Evolutionary conservation across 768 basidiomycete genomes (phyloP), one percentile per base, ranked within the genome.

Genomic region (Holtermanniella nyarrowii): DNA sequence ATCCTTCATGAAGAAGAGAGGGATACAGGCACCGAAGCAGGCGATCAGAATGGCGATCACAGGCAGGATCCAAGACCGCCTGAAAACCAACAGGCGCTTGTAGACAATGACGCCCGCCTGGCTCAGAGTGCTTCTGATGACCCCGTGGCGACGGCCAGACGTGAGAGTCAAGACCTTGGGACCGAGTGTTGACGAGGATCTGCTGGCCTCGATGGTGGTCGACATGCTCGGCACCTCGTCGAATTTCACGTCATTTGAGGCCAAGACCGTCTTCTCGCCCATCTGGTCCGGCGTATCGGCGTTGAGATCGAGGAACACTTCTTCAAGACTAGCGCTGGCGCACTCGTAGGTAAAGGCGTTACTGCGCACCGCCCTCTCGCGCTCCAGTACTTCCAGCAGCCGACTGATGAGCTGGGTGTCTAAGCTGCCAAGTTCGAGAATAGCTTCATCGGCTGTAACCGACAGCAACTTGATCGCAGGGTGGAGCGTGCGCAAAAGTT

Each of bases 21-120:
- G 84, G 46, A 86, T 76, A 40, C 80, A 80, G 0, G 82, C 73
- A 4, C 81, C 86, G 5, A 78, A 78, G 39, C 85, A 74, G n/a
- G 71, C 73, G n/a, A 75, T 59, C 3, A 78, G 79, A 25, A 83
- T 70, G 26, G 62, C 60, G 11, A 87, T 73, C 5, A 79, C 42
- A 1, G 80, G 81, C 0, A 81, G 77, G 16, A 88, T 66, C 84
- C 84, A 88, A 55, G 80, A 82, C 39, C 82, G 77, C 20, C 79
- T 77, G 0, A 78, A 73, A 45, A 87, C 77, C 21, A 86, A 71
- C 3, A 74, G 62, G 3, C 86, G 80, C 66, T 88, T 87, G 58
- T 80, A 74, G 73, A 85, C 81, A 50, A 88, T 83, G 0, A 83
- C 85, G 49, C 80, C 67, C 0, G 84, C 82, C 63, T 87, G 85